phyloP scores from a whole-genome alignment of 164 flowering plant genomes.

The Vitis amurensis region DNA sequence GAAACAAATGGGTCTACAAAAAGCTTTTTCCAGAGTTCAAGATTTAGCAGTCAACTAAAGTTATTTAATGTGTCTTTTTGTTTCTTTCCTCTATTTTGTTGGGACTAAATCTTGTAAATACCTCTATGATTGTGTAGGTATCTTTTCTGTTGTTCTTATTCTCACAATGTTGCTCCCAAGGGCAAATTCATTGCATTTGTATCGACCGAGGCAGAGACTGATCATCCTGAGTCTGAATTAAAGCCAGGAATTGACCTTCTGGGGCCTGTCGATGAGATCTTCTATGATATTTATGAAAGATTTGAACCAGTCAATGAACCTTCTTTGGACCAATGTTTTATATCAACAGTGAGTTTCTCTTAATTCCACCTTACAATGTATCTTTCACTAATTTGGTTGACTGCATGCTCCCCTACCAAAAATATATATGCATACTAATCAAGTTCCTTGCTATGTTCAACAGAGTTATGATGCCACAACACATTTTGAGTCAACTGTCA shows the following conservation, averaged over 20 bases:
- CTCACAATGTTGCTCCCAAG: conserved; percentile 95
- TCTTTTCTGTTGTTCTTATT: conserved; percentile 88
- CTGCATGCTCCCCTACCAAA: not conserved
- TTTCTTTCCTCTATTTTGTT: not conserved
- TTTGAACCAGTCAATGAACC: conserved; percentile 87
- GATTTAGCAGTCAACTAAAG: too few species aligned
- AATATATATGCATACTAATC: not conserved
- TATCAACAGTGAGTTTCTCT: conserved; percentile 67
- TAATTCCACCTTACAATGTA: not conserved
- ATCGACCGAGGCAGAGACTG: conserved; percentile 88
- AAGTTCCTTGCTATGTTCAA: not conserved
- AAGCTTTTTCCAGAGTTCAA: too few species aligned
- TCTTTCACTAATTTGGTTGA: not conserved
- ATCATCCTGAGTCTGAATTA: conserved; percentile 72
- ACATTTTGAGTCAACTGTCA: conserved; percentile 89
- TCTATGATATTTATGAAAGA: conserved; percentile 86
- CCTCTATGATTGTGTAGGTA: conserved; percentile 55
- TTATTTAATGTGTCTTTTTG: not conserved
- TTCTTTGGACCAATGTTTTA: conserved; percentile 83
- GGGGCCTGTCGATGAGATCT: conserved; percentile 93
- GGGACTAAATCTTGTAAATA: not conserved
- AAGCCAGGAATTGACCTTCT: conserved; percentile 87
- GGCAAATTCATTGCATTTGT: conserved; percentile 97
- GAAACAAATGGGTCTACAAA: too few species aligned
- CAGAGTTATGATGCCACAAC: conserved; percentile 98